phyloP scores from a whole-genome alignment of 768 basidiomycete genomes.

The Tricholoma bakamatsutake region DNA sequence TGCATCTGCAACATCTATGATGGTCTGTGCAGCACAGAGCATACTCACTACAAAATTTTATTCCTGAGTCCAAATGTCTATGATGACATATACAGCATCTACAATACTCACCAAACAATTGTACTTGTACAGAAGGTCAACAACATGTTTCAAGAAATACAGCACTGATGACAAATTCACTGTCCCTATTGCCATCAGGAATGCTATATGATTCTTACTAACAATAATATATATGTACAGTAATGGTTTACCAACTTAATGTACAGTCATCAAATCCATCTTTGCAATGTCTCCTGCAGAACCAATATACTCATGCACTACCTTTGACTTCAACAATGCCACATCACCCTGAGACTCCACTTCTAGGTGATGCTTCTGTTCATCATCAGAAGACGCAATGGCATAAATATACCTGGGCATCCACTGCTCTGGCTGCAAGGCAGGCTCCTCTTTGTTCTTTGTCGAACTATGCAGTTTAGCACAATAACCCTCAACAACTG shows the following conservation, averaged over 20 bases:
- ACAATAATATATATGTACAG: background rate
- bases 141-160: too few species aligned
- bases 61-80: too few species aligned
- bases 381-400: slow-evolving; percentile 5
- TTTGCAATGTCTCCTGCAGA: background rate
- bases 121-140: too few species aligned
- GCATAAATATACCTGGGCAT: background rate
- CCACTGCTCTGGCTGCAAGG: background rate
- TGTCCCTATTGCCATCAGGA: too few species aligned
- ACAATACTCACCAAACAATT: too few species aligned
- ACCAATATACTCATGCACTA: too few species aligned
- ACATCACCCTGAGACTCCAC: slow-evolving; percentile 5
- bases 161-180: too few species aligned
- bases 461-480: slow-evolving; percentile 9
- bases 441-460: background rate
- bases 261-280: background rate
- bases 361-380: slow-evolving; percentile 3
- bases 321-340: slow-evolving; percentile 7
- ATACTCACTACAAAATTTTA: too few species aligned
- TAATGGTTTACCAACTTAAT: background rate
- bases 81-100: too few species aligned
- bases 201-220: too few species aligned
- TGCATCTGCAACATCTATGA: too few species aligned
- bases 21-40: too few species aligned
- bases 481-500: slow-evolving; percentile 7